Evolutionary conservation across 2,329 filamentous ascomycete genomes (phyloP).

Genomic region (Aspergillus fischeri): DNA sequence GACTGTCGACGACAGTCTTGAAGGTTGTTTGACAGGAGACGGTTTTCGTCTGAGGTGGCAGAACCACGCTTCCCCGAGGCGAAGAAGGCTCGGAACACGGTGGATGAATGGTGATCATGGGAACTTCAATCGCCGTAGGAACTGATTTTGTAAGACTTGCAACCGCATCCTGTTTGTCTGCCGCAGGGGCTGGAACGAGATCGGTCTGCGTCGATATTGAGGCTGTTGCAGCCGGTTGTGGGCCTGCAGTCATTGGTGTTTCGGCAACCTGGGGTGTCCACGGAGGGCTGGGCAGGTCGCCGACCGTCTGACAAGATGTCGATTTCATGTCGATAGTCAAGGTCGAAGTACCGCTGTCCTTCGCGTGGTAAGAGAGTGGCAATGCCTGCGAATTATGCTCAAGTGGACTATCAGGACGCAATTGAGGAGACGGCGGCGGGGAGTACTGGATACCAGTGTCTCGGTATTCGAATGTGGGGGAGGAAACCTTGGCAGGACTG

Average conservation of each 20-base stretch:
- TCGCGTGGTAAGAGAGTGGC: conserved; percentile 15
- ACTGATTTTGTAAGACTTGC: conserved; percentile 11
- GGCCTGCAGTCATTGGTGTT: conserved; percentile 7
- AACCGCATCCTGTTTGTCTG: conserved; percentile 11
- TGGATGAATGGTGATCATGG: conserved; percentile 87
- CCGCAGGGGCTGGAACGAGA: conserved; percentile 9
- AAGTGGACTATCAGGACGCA: conserved; percentile 9
- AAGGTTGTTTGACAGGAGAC: conserved; percentile 73
- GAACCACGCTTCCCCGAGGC: conserved; percentile 67
- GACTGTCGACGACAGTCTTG: conserved; percentile 43
- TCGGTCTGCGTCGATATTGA: conserved; percentile 36
- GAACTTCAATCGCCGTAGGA: conserved; percentile 53
- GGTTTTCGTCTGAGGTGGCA: conserved; percentile 77
- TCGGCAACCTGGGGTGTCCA: conserved; percentile 31
- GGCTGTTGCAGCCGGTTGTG: conserved; percentile 18
- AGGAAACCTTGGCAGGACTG: conserved; percentile 51
- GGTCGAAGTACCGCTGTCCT: conserved; percentile 30
- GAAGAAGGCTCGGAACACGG: conserved; percentile 79
- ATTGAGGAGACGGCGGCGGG: conserved; percentile 67
- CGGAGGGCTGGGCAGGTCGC: conserved; percentile 33
- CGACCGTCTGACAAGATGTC: conserved; percentile 41
- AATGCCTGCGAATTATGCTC: neutral
- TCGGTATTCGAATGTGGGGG: conserved; percentile 54
- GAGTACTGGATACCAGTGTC: conserved; percentile 80
- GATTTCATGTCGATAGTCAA: conserved; percentile 36